Conservation (phyloP, 2,329 filamentous ascomycete genomes). For the Geosmithia morbida region DNA sequence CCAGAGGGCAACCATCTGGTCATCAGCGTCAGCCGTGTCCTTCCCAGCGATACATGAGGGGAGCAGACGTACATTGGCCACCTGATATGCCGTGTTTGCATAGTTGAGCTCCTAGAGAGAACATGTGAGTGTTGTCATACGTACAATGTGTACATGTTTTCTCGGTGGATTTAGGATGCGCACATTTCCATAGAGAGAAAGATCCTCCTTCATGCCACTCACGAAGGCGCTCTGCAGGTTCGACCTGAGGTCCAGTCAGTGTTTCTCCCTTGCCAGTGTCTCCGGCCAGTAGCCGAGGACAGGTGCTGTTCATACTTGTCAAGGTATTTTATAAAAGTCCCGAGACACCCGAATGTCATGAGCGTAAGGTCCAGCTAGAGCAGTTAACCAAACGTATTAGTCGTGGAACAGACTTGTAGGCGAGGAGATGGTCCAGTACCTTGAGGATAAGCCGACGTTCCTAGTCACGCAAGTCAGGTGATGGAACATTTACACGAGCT, state of each 20-base stretch:
- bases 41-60: not conserved
- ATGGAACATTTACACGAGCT: not conserved
- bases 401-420: not conserved
- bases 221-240: slow-evolving; percentile 19
- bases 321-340: slow-evolving; percentile 1
- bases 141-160: not conserved
- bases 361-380: slow-evolving; percentile 1
- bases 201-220: slow-evolving; percentile 17
- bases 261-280: not conserved
- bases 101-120: slow-evolving; percentile 1
- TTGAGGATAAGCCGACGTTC: slow-evolving; percentile 1
- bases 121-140: not conserved
- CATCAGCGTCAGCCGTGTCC: not conserved
- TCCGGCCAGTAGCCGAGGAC: no score
- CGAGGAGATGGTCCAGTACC: not conserved
- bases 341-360: slow-evolving; percentile 1
- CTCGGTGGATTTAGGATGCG: slow-evolving; percentile 22
- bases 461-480: not conserved
- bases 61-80: not conserved
- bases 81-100: slow-evolving; percentile 1
- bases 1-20: slow-evolving; percentile 1
- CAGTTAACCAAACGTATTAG: not conserved
- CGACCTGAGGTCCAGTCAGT: slow-evolving; percentile 16
- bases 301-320: not conserved
- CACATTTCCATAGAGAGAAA: slow-evolving; percentile 34